Evolutionary conservation across 78 protist genomes (phyloP), one percentile per base, ranked within the genome.

Genomic region (Dictyostelium firmibasis): DNA sequence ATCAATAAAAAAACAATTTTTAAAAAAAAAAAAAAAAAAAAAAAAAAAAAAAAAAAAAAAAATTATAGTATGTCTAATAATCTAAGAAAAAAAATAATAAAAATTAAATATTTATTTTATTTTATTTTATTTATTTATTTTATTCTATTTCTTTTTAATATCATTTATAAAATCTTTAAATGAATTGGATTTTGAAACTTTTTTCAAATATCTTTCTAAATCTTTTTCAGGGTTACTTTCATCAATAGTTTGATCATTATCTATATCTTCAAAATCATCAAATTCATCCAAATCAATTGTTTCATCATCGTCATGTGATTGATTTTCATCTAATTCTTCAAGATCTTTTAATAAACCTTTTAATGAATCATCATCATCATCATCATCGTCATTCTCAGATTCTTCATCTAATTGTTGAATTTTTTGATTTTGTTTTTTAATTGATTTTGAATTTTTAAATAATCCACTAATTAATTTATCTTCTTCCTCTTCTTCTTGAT

Each of bases 151-250:
- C 35, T 72, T 72, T 29, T 72, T 72, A 33, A 77, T 29, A 31
- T 85, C 70, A 44, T 74, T 35, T 18, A 44, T 23, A 85, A 72
- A 50, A 23, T 43, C 72, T 72, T 85, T 10, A 11, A 85, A 85
- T 38, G 57, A 38, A 36, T 85, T 25, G 14, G 62, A 27, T 50
- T 85, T 41, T 23, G 69, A 41, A 25, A 78, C 83, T 77, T 41
- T 77, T 41, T 77, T 77, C 27, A 77, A 43, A 77, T 77, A 77
- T 43, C n/a, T 77, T 41, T 77, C 64, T 9, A 77, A 77, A 41
- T 77, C 83, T 35, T 77, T 41, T 77, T 77, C 83, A 4, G 83
- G 83, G 18, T 76, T 74, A 70, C 38, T 60, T 77, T 38, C 29
- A 33, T 72, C 79, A 16, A 72, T 8, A 29, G 7, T 33, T 76